Evolutionary conservation across 2,329 filamentous ascomycete genomes (phyloP).

Genomic region (Trichoderma aggressivum): DNA sequence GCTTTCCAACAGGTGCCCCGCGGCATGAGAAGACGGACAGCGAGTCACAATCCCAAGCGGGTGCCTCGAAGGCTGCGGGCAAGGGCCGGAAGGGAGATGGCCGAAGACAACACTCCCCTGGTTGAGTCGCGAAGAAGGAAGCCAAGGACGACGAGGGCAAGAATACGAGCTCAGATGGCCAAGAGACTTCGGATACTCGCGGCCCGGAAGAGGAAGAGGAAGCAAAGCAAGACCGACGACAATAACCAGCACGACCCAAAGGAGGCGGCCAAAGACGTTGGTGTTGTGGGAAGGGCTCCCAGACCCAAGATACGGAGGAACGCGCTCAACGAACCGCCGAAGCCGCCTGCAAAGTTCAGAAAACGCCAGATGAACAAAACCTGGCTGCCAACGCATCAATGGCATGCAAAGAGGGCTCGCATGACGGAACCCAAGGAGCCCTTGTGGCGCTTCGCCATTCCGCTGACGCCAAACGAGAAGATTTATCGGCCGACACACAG

Average conservation of each 20-base stretch:
- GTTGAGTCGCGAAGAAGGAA: conserved; percentile 64
- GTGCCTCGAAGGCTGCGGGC: conserved; percentile 74
- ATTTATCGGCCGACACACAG: conserved; percentile 84
- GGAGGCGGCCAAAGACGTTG: conserved; percentile 18
- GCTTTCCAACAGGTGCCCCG: conserved; percentile 91
- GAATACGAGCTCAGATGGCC: conserved; percentile 71
- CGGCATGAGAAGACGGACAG: conserved; percentile 78
- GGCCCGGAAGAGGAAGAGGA: conserved; percentile 50
- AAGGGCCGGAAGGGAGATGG: conserved; percentile 71
- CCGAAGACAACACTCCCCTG: conserved; percentile 84
- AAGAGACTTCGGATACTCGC: conserved; percentile 65
- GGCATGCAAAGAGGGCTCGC: conserved; percentile 85
- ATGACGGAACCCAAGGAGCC: conserved; percentile 78
- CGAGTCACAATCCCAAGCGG: conserved; percentile 90
- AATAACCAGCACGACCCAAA: background rate
- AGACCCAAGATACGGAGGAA: conserved; percentile 69
- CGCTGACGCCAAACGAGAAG: conserved; percentile 83
- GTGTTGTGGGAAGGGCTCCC: conserved; percentile 31
- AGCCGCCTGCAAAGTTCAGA: conserved; percentile 64
- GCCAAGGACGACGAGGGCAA: conserved; percentile 53
- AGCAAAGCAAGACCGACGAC: conserved; percentile 28
- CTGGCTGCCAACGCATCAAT: conserved; percentile 92
- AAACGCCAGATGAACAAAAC: conserved; percentile 86
- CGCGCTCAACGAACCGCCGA: conserved; percentile 57
- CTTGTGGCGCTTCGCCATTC: conserved; percentile 87